These are phyloP conservation scores for Tritrichomonas musculus DNA, from an alignment of 208 protist genomes.

Conservation along the genomic window DNA sequence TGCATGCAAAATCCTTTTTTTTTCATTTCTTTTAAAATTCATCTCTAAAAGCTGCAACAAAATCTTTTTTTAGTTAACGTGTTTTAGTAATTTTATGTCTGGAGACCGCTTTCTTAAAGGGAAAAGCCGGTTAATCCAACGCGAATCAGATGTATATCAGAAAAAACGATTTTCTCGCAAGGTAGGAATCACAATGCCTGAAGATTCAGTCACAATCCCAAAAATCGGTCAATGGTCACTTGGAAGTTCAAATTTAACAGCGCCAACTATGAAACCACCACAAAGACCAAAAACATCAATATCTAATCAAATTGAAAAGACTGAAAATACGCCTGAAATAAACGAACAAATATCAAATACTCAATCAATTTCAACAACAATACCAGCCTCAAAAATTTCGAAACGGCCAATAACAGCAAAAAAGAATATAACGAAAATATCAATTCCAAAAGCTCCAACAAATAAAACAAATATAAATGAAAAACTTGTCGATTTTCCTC, in stretches of 20 bases:
- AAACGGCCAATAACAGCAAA: background rate
- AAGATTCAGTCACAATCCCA: background rate
- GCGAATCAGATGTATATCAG: background rate
- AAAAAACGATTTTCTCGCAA: background rate
- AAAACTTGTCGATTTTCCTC: background rate
- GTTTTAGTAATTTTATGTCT: no score
- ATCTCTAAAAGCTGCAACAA: no score
- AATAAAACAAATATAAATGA: background rate
- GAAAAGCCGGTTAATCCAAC: background rate
- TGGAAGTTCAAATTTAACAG: background rate
- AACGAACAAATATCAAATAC: background rate
- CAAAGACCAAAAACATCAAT: background rate
- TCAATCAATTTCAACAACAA: background rate
- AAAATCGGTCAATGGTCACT: conserved; percentile 29
- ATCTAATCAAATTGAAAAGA: background rate
- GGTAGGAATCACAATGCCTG: background rate
- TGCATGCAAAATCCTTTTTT: no score
- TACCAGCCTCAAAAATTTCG: background rate
- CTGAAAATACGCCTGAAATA: no score
- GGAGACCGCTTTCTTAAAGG: conserved; percentile 21
- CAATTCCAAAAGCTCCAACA: background rate
- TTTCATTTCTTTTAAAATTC: no score
- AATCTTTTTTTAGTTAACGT: no score
- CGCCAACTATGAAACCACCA: background rate
- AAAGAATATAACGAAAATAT: background rate